A percentile compares a stretch with the other conserved stretches of the same genome.
Conservation (phyloP, 2,329 filamentous ascomycete species). For the Niveomyces coronatus region DNA sequence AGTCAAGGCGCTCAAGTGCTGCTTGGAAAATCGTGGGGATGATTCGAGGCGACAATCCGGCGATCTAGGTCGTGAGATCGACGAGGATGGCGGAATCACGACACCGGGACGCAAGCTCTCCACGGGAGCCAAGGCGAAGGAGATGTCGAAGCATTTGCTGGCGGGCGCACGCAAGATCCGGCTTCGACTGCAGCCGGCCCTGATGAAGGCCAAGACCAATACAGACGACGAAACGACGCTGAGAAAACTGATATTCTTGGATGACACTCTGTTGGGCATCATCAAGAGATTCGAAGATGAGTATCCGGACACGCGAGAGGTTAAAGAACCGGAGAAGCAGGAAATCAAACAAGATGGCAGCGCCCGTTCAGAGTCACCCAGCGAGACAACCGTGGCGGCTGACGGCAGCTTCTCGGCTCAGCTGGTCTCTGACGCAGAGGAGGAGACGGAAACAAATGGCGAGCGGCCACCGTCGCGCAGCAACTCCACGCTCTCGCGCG, state of each 20-base stretch:
- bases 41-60: conserved; percentile 46
- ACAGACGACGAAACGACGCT: conserved; percentile 66
- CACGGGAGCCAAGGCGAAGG: conserved; percentile 57
- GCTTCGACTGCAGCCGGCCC: conserved; percentile 68
- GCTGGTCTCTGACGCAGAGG: conserved; percentile 38
- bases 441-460: conserved; percentile 36
- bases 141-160: conserved; percentile 87
- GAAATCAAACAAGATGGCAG: conserved; percentile 5
- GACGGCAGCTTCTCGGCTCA: too few species aligned
- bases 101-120: conserved; percentile 30
- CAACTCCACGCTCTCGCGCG: conserved; percentile 43
- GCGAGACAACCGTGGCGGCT: conserved; percentile 15
- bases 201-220: conserved; percentile 61
- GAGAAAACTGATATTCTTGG: conserved; percentile 76
- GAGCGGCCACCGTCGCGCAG: conserved; percentile 36
- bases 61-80: conserved; percentile 42
- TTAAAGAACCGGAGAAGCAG: neutral
- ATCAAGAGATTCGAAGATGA: conserved; percentile 95
- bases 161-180: conserved; percentile 84
- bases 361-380: neutral
- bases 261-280: conserved; percentile 79
- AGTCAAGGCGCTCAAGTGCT: conserved; percentile 86
- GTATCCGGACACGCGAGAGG: conserved; percentile 71
- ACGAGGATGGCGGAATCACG: conserved; percentile 40
- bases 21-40: conserved; percentile 66